Conservation (phyloP, 1,284 basidiomycete species). For the Puccinia polysora region DNA sequence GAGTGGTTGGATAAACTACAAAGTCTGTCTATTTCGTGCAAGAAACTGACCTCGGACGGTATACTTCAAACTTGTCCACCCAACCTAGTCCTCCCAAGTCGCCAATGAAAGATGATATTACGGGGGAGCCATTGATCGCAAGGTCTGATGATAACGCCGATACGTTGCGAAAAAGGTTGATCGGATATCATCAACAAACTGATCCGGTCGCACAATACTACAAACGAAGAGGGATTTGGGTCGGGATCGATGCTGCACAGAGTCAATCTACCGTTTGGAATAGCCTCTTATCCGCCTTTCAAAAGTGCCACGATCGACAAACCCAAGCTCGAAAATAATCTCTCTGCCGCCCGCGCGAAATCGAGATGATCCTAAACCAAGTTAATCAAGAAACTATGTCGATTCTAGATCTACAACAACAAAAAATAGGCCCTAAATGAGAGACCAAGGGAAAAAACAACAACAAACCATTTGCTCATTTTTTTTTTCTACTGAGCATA, state of each 20-base stretch:
- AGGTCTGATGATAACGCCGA: constrained; percentile 60
- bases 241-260: constrained; percentile 77
- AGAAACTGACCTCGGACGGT: background rate
- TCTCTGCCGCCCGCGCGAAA: background rate
- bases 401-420: too few relatives aligned
- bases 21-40: background rate
- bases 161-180: constrained; percentile 81
- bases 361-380: too few relatives aligned
- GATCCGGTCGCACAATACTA: constrained; percentile 53
- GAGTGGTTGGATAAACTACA: constrained; percentile 53
- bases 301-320: constrained; percentile 44
- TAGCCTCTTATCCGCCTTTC: constrained; percentile 59
- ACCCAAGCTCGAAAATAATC: constrained; percentile 13
- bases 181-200: constrained; percentile 67
- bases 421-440: too few relatives aligned
- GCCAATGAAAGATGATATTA: constrained; percentile 82
- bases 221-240: constrained; percentile 53
- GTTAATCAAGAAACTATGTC: too few relatives aligned
- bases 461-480: too few relatives aligned
- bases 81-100: constrained; percentile 83
- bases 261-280: constrained; percentile 87
- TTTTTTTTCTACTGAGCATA: too few relatives aligned
- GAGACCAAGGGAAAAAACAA: too few relatives aligned
- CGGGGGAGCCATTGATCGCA: constrained; percentile 77
- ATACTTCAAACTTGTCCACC: background rate